Base-by-base conservation (phyloP, 2,329 filamentous ascomycete species). In the Colletotrichum neosansevieriae region DNA sequence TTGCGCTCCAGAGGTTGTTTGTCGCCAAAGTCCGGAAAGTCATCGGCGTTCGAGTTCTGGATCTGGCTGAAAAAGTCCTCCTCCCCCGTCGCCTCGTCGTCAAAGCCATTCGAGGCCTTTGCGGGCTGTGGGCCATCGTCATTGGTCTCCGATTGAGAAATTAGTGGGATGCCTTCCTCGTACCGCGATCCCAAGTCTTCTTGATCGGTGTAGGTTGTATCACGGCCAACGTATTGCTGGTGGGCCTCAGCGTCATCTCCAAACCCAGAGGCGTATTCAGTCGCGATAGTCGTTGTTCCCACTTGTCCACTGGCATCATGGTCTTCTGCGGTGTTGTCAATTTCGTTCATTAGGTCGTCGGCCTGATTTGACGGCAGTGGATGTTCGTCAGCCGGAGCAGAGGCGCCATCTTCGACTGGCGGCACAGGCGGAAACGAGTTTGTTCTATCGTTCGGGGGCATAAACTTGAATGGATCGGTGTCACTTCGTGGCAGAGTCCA, bases 161-260 rank as follows among this genome's bases (percentile, higher is more conserved):
- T 88, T 67, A 94, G 78, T 1, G 91, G 91, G 4, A 93, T 67
- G 0, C 91, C 91, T 78, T 94, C 91, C 66, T 92, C 90, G 71
- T 86, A 93, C 50, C 91, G 86, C 24, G 86, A 85, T 29, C 91
- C 86, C 1, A 81, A 79, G 21, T 80, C 80, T 42, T 84, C 80
- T 40, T 81, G 81, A 12, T 81, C 78, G 1, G 76, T 70, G 47
- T 77, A 80, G 21, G 78, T 75, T 1, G 84, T 69, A 19, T 85
- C 81, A 13, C 84, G 81, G 9, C 84, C 84, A 51, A 84, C 76
- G 9, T 78, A 80, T 49, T 81, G 78, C 7, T 78, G 36, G 69
- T 74, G 70, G 62, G 72, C 58, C 50, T 70, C 6, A 6, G 34
- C 29, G 21, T 44, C 66, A 15, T 60, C 71, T 54, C 51, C 15